phyloP scores from a whole-genome alignment of 768 basidiomycete species.

The Tulasnella sp. region DNA sequence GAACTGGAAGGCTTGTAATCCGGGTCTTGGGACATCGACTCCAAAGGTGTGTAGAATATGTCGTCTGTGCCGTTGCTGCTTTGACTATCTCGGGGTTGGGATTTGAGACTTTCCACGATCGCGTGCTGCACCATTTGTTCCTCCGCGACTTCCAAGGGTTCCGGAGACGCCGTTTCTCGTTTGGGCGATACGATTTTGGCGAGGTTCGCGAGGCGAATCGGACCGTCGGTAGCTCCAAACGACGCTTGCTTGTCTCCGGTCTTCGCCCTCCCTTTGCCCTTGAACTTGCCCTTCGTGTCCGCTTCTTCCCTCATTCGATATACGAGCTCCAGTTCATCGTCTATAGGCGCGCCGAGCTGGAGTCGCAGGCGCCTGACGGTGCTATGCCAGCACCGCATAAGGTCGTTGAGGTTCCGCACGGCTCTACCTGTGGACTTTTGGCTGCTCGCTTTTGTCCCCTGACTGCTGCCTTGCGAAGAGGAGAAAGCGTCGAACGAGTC shows the following conservation, averaged over 20 bases:
- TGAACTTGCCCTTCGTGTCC: neutral
- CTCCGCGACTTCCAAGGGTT: constrained; percentile 9
- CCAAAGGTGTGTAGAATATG: neutral
- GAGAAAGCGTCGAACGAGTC: neutral
- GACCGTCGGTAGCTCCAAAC: neutral
- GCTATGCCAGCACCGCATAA: neutral
- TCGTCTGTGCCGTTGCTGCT: neutral
- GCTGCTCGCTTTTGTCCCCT: too few species aligned
- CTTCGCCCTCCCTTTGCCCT: constrained; percentile 3
- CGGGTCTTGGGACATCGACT: neutral
- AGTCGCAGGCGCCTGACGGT: neutral
- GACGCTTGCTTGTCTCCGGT: constrained; percentile 1
- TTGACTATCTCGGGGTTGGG: neutral
- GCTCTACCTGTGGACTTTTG: neutral
- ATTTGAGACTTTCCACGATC: constrained; percentile 18
- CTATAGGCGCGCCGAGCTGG: neutral
- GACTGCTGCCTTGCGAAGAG: too few species aligned
- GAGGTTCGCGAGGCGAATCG: neutral
- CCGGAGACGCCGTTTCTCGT: neutral
- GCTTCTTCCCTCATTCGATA: neutral
- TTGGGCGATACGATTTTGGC: neutral
- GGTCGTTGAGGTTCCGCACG: neutral
- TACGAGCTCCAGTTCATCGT: constrained; percentile 1
- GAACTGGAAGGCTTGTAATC: neutral
- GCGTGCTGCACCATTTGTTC: constrained; percentile 22